Evolutionary conservation across 768 basidiomycete species (phyloP).

Genomic region (Tephrocybe sp.): DNA sequence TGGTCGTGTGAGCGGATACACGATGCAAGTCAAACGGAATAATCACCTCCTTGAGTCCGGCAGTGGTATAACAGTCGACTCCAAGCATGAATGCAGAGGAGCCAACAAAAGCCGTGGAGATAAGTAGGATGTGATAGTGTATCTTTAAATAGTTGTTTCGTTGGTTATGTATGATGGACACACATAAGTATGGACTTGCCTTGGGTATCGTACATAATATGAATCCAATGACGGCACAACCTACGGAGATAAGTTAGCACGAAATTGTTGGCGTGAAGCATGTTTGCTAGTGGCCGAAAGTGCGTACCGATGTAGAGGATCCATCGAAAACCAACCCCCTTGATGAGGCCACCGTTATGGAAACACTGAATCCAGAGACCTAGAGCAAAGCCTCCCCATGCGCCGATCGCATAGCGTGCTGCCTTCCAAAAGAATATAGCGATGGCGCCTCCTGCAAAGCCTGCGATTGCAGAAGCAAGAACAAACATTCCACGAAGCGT

Average conservation of each 20-base stretch:
- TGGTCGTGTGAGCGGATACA: not conserved
- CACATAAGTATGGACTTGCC: constrained; percentile 25
- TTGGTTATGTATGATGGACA: constrained; percentile 10
- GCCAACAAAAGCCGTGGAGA: constrained; percentile 88
- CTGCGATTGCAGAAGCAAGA: constrained; percentile 75
- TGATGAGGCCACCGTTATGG: constrained; percentile 77
- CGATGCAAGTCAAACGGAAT: constrained; percentile 1
- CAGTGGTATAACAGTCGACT: constrained; percentile 90
- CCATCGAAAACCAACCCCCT: constrained; percentile 78
- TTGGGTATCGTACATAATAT: constrained; percentile 81
- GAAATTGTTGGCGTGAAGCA: not conserved
- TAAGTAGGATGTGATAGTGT: constrained; percentile 83
- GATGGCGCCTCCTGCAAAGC: constrained; percentile 78
- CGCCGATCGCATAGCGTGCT: constrained; percentile 79
- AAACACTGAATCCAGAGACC: constrained; percentile 88
- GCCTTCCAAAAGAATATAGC: constrained; percentile 94
- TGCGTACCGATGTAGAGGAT: constrained; percentile 79
- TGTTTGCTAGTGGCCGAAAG: not conserved
- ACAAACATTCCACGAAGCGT: constrained; percentile 90
- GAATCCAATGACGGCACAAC: constrained; percentile 73
- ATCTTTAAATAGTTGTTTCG: constrained; percentile 35
- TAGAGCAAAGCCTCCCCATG: constrained; percentile 85
- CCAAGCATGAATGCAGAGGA: constrained; percentile 90
- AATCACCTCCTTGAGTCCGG: constrained; percentile 87
- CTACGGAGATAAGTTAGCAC: constrained; percentile 35